Evolutionary conservation across 2,329 filamentous ascomycete species (phyloP).

Genomic region (Penicillium sp.): DNA sequence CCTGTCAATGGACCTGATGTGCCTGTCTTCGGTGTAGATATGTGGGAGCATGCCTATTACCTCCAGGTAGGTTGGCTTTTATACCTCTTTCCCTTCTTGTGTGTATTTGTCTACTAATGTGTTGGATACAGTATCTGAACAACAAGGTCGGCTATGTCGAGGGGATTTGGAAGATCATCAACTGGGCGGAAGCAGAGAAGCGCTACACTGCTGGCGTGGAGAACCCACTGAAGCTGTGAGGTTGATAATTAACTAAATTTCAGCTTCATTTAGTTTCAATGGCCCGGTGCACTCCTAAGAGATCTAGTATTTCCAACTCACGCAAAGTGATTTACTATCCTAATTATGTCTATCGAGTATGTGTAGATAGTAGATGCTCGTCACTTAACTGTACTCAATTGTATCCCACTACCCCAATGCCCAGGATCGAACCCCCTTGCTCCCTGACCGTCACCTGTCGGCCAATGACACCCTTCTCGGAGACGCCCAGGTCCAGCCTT

Average conservation of each 20-base stretch:
- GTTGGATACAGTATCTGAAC: slow-evolving; percentile 70
- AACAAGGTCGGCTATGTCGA: slow-evolving; percentile 89
- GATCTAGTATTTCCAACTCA: not conserved
- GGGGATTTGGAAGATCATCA: slow-evolving; percentile 87
- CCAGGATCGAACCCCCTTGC: slow-evolving; percentile 21
- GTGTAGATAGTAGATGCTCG: not conserved
- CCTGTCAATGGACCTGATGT: slow-evolving; percentile 71
- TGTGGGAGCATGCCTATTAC: slow-evolving; percentile 95
- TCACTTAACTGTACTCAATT: slow-evolving; percentile 20
- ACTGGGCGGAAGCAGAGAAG: slow-evolving; percentile 83
- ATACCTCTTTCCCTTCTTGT: rapidly evolving
- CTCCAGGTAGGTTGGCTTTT: slow-evolving; percentile 58
- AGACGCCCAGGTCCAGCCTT: slow-evolving; percentile 34
- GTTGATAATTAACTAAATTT: not conserved
- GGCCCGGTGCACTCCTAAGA: not conserved
- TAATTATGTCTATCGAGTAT: slow-evolving; percentile 3
- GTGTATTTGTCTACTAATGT: not conserved
- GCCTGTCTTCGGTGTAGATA: slow-evolving; percentile 78
- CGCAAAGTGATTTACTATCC: not conserved
- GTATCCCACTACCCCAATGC: slow-evolving; percentile 36
- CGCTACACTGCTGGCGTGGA: slow-evolving; percentile 49
- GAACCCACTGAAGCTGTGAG: slow-evolving; percentile 28
- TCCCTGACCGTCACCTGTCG: slow-evolving; percentile 31
- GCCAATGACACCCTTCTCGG: slow-evolving; percentile 35
- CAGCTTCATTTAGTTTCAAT: too few species aligned